Conservation (phyloP, 768 basidiomycete species). For the Albatrellus ellisii region DNA sequence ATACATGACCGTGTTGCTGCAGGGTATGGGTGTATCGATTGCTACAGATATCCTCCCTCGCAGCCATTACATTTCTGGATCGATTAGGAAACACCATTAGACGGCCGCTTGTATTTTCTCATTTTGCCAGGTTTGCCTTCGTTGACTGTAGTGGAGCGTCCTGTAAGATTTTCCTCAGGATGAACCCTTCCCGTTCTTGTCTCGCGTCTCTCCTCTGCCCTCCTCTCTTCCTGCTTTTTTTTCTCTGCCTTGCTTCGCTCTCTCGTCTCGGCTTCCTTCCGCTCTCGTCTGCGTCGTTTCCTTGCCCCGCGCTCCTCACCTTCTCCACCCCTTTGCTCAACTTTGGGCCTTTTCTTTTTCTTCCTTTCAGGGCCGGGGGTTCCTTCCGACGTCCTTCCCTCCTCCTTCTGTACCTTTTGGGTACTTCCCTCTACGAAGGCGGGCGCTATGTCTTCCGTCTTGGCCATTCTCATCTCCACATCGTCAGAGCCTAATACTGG, state of each 20-base stretch:
- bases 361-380: not conserved
- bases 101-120: not conserved
- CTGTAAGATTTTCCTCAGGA: not conserved
- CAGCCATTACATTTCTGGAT: not conserved
- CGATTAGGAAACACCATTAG: no score
- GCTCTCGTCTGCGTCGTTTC: conserved; percentile 3
- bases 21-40: no score
- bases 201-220: conserved; percentile 9
- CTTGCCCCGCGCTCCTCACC: conserved; percentile 2
- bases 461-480: conserved; percentile 9
- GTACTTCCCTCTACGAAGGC: conserved; percentile 8
- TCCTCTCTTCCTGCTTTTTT: conserved; percentile 4
- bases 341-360: conserved; percentile 3
- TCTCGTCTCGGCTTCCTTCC: conserved; percentile 6
- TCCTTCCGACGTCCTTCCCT: conserved; percentile 3
- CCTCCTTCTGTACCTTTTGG: conserved; percentile 3
- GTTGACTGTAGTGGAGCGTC: not conserved
- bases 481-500: conserved; percentile 45
- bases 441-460: not conserved
- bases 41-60: no score
- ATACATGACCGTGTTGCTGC: no score
- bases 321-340: not conserved
- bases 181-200: not conserved
- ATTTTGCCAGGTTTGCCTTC: not conserved
- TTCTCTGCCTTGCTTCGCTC: conserved; percentile 12